These are phyloP conservation scores for Rhizophora apiculata DNA, from an alignment of 345 rosid genomes.

Conservation along the genomic window DNA sequence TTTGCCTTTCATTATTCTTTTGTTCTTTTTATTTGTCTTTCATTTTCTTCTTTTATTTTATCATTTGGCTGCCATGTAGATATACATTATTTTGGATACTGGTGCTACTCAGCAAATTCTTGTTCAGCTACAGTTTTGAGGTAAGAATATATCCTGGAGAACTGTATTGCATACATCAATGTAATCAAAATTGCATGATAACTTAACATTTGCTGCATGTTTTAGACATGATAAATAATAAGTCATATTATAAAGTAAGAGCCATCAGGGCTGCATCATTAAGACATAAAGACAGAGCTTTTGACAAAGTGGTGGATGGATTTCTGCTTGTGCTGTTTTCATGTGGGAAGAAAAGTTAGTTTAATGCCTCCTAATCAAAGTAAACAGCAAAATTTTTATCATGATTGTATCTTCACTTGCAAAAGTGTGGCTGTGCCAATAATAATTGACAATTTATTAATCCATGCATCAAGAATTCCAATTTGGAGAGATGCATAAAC, in stretches of 20 bases:
- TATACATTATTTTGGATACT: conserved; percentile 82
- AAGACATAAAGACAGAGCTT: not conserved
- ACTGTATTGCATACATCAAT: not conserved
- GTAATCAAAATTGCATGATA: too few species aligned
- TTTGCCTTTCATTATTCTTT: conserved; percentile 2
- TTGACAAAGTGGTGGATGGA: not conserved
- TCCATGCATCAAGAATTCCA: too few species aligned
- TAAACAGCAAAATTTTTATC: not conserved
- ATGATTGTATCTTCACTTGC: not conserved
- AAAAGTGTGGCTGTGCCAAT: too few species aligned
- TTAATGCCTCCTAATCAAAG: not conserved
- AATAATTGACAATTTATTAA: too few species aligned
- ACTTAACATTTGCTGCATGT: not conserved
- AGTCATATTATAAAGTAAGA: not conserved
- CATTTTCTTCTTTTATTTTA: not conserved
- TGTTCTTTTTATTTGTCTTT: conserved; percentile 4
- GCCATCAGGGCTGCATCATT: conserved; percentile 4
- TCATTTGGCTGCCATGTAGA: conserved; percentile 37
- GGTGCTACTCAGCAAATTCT: conserved; percentile 66
- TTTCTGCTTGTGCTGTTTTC: not conserved
- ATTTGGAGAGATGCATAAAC: too few species aligned
- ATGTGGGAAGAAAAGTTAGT: conserved; percentile 1
- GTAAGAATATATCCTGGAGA: conserved; percentile 30
- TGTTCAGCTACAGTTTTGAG: conserved; percentile 89
- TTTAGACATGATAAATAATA: conserved; percentile 4